These are phyloP conservation scores for Agrostemma githago DNA, from an alignment of 148 eudicot species.

Conservation along the genomic window DNA sequence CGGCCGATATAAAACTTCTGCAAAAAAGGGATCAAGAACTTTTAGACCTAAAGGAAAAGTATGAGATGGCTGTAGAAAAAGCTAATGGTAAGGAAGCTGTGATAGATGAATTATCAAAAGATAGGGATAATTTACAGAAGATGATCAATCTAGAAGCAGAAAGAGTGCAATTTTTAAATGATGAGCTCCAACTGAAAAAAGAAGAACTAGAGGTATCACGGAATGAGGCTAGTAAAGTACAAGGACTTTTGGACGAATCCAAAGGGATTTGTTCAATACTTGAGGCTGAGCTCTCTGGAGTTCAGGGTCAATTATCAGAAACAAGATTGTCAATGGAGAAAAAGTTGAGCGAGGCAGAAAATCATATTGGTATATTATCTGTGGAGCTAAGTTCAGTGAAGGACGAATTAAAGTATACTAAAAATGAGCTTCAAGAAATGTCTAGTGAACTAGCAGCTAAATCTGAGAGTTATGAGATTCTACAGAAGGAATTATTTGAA, in stretches of 20 bases:
- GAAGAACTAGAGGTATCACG: constrained; percentile 46
- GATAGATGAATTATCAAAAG: constrained; percentile 50
- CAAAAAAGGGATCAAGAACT: constrained; percentile 44
- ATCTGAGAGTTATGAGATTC: constrained; percentile 30
- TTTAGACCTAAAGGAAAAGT: constrained; percentile 41
- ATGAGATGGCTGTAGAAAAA: constrained; percentile 33
- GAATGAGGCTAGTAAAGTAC: constrained; percentile 49
- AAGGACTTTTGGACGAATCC: constrained; percentile 34
- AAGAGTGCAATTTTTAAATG: constrained; percentile 37
- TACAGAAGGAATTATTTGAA: constrained; percentile 58
- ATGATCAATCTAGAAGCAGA: constrained; percentile 40
- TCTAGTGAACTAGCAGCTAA: constrained; percentile 40
- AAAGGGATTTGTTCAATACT: constrained; percentile 42
- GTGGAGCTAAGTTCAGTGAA: constrained; percentile 45
- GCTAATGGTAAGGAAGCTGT: constrained; percentile 33
- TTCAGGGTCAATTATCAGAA: constrained; percentile 40
- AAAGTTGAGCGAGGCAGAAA: constrained; percentile 45
- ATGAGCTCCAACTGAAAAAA: constrained; percentile 44
- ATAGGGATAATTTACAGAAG: constrained; percentile 45
- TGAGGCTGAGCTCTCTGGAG: constrained; percentile 43
- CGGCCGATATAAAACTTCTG: constrained; percentile 50
- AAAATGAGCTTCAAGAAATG: constrained; percentile 36
- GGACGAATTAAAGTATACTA: constrained; percentile 36
- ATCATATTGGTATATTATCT: constrained; percentile 33
- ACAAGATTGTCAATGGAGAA: constrained; percentile 33